A percentile compares a stretch with the other conserved stretches of the same genome.
Evolutionary conservation across 2,329 filamentous ascomycete species (phyloP).

Genomic region (Pseudogymnoascus sp.): DNA sequence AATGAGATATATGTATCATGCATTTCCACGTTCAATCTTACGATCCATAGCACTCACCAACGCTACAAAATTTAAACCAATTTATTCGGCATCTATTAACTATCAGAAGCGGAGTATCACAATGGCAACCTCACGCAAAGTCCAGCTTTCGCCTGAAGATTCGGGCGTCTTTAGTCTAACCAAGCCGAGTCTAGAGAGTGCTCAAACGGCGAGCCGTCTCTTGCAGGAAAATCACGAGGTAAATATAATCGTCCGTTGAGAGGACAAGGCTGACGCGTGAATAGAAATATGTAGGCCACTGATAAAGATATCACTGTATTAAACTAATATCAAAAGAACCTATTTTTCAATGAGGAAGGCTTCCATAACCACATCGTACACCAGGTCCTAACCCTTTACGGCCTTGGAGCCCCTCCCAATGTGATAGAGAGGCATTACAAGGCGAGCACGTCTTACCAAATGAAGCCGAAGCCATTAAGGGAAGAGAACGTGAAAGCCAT

Average conservation of each 20-base stretch:
- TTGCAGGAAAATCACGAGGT: constrained; percentile 69
- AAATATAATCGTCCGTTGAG: constrained; percentile 10
- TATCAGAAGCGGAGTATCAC: neutral
- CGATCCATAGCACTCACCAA: neutral
- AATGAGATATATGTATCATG: constrained; percentile 1
- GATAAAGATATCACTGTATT: constrained; percentile 19
- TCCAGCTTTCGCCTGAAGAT: constrained; percentile 42
- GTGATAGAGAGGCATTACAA: constrained; percentile 59
- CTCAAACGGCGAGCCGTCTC: constrained; percentile 56
- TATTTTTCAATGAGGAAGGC: constrained; percentile 68
- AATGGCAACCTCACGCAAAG: constrained; percentile 31
- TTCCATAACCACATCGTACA: constrained; percentile 85
- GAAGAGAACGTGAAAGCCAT: constrained; percentile 42
- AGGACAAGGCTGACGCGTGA: constrained; percentile 9
- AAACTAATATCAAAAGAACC: constrained; percentile 63
- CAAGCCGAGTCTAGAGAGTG: constrained; percentile 49
- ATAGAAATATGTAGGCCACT: constrained; percentile 2
- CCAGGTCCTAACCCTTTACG: constrained; percentile 68
- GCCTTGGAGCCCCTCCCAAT: constrained; percentile 57
- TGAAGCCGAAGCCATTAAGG: constrained; percentile 41
- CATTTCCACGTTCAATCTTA: neutral
- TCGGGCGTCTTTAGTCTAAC: constrained; percentile 43
- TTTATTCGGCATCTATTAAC: neutral
- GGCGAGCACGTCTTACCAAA: constrained; percentile 60
- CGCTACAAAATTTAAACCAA: neutral